Conservation (phyloP, 2,329 filamentous ascomycete species). For the Truncatella angustata region DNA sequence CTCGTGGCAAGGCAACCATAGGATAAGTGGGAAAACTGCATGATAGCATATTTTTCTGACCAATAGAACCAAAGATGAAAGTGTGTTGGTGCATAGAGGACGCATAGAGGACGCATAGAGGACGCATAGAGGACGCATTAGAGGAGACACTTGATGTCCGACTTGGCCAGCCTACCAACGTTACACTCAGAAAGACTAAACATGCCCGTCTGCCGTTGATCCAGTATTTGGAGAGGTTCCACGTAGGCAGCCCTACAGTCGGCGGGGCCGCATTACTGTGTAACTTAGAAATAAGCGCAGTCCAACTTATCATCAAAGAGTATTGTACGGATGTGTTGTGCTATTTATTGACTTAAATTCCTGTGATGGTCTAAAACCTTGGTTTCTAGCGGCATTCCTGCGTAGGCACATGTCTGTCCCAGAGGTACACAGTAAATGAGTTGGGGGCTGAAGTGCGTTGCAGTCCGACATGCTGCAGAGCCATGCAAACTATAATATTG, state of each 20-base stretch:
- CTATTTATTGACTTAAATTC: too few relatives aligned
- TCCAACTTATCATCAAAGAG: too few relatives aligned
- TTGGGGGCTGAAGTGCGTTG: neutral
- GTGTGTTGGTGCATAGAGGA: slow-evolving; percentile 12
- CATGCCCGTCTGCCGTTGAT: neutral
- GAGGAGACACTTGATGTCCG: neutral
- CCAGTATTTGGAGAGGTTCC: neutral
- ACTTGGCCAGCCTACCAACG: too few relatives aligned
- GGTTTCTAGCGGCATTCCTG: too few relatives aligned
- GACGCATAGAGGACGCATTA: neutral
- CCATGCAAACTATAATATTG: too few relatives aligned
- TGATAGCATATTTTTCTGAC: slow-evolving; percentile 11
- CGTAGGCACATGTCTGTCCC: neutral
- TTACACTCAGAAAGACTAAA: neutral
- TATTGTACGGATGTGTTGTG: too few relatives aligned
- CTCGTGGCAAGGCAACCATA: slow-evolving; percentile 13
- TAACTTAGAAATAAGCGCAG: neutral
- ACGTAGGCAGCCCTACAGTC: slow-evolving; percentile 7
- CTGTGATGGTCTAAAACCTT: too few relatives aligned
- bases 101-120: neutral
- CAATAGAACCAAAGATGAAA: slow-evolving; percentile 14
- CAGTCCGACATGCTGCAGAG: neutral
- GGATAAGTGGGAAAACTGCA: slow-evolving; percentile 14
- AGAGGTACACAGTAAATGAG: too few relatives aligned
- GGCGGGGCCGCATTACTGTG: neutral